These are phyloP conservation scores for Kodamaea leandrae DNA, from an alignment of 805 yeast genomes.

Conservation along the genomic window DNA sequence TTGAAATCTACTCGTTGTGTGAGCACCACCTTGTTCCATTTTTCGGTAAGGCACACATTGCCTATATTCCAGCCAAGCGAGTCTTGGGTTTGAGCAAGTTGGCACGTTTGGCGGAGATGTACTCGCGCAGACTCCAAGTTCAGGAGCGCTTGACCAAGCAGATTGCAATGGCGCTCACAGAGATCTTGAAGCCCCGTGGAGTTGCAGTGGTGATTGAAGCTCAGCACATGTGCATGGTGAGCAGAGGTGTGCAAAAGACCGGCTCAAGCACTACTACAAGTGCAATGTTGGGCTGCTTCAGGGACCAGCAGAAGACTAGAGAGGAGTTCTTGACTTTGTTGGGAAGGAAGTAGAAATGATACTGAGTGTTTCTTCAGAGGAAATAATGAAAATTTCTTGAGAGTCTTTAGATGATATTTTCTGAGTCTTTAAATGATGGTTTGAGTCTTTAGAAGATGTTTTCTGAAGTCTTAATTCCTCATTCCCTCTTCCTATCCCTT, in stretches of 20 bases:
- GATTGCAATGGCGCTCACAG: slow-evolving; percentile 92
- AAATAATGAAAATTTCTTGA: not conserved
- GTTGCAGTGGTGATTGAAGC: slow-evolving; percentile 99
- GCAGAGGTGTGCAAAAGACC: slow-evolving; percentile 94
- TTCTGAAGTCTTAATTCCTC: not conserved
- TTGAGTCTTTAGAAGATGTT: not conserved
- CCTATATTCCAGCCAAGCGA: slow-evolving; percentile 92
- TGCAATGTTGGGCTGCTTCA: slow-evolving; percentile 95
- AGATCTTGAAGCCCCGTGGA: slow-evolving; percentile 89
- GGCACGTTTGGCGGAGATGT: slow-evolving; percentile 96
- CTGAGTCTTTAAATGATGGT: too few species aligned
- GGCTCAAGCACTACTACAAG: slow-evolving; percentile 93
- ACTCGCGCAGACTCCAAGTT: slow-evolving; percentile 92
- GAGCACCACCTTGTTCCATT: slow-evolving; percentile 98
- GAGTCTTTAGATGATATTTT: slow-evolving; percentile 2
- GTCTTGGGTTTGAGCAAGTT: slow-evolving; percentile 90
- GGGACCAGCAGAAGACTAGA: slow-evolving; percentile 90
- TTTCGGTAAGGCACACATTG: slow-evolving; percentile 95
- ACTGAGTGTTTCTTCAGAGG: too few species aligned
- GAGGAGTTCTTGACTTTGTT: slow-evolving; percentile 89
- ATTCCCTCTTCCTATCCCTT: too few species aligned
- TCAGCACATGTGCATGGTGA: slow-evolving; percentile 98
- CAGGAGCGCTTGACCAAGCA: slow-evolving; percentile 96
- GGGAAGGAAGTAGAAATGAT: slow-evolving; percentile 47
- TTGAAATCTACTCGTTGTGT: slow-evolving; percentile 87